These are phyloP conservation scores for Botrytis fragariae DNA, from an alignment of 2,329 filamentous ascomycete genomes.

Conservation along the genomic window DNA sequence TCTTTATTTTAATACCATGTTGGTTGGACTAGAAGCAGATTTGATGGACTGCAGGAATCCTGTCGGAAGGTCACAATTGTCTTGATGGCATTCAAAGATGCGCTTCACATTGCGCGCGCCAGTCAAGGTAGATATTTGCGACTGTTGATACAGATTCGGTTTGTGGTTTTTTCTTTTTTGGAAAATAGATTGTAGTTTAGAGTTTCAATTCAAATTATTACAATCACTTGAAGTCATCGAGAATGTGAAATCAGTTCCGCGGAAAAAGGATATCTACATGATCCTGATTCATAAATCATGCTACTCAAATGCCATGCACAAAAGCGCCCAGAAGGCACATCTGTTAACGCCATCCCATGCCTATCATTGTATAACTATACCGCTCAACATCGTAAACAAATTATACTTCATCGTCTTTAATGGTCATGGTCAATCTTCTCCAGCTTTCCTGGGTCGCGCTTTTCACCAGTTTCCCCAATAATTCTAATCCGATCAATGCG, in stretches of 20 bases:
- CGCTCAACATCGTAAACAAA: conserved; percentile 18
- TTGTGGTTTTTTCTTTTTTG: neutral
- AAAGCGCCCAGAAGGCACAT: conserved; percentile 14
- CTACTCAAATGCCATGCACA: conserved; percentile 17
- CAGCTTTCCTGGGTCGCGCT: conserved; percentile 88
- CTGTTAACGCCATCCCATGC: conserved; percentile 29
- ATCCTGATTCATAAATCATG: neutral
- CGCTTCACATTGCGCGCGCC: neutral
- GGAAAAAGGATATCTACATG: neutral
- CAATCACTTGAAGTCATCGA: neutral
- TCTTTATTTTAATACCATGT: neutral
- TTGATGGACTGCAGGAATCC: neutral
- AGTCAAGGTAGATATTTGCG: neutral
- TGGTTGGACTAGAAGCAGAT: neutral
- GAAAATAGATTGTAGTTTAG: neutral
- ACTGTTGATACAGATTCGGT: neutral
- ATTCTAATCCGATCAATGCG: conserved; percentile 76
- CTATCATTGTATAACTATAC: conserved; percentile 13
- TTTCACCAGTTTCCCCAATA: conserved; percentile 87
- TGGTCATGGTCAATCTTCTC: conserved; percentile 86
- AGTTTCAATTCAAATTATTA: neutral
- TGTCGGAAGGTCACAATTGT: neutral
- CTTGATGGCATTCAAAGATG: neutral
- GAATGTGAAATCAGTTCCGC: neutral
- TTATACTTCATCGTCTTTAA: conserved; percentile 45